These are phyloP conservation scores for Neurospora pannonica DNA, from an alignment of 495 filamentous ascomycete species.

Conservation along the genomic window DNA sequence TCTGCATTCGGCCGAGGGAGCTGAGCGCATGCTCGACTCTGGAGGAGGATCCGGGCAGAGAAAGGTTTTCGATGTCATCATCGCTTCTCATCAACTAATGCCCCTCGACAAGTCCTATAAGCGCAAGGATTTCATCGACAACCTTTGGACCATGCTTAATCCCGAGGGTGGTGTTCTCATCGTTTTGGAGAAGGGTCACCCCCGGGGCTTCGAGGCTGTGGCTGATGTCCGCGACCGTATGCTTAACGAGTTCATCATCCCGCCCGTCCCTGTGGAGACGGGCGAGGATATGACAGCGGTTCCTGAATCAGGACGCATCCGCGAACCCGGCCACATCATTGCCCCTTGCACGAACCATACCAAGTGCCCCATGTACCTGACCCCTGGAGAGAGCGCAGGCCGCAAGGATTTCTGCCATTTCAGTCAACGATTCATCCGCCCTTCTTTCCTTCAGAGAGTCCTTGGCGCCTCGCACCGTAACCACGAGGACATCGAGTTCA, in stretches of 20 bases:
- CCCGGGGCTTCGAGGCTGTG: conserved; percentile 85
- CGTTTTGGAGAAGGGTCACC: conserved; percentile 83
- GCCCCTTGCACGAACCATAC: conserved; percentile 91
- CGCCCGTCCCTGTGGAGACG: conserved; percentile 42
- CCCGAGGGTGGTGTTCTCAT: conserved; percentile 81
- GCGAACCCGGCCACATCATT: conserved; percentile 79
- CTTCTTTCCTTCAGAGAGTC: conserved; percentile 70
- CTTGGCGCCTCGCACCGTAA: conserved; percentile 59
- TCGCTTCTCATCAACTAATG: conserved; percentile 77
- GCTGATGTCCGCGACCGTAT: conserved; percentile 72
- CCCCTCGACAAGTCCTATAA: conserved; percentile 58
- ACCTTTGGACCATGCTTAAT: conserved; percentile 78
- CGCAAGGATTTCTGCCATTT: conserved; percentile 91
- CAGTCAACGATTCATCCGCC: conserved; percentile 76
- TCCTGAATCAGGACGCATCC: conserved; percentile 14
- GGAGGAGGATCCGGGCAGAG: conserved; percentile 37
- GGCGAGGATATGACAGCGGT: conserved; percentile 21
- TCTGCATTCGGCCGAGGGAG: conserved; percentile 44
- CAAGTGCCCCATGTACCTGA: conserved; percentile 79
- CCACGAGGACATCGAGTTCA: conserved; percentile 84
- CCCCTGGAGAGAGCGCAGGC: conserved; percentile 53
- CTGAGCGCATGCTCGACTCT: conserved; percentile 33
- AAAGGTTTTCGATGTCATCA: conserved; percentile 82
- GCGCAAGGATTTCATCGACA: conserved; percentile 69
- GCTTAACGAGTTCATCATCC: conserved; percentile 64